These are phyloP conservation scores for Candida tetrigidarum DNA, from an alignment of 1,139 yeast genomes.

Conservation along the genomic window DNA sequence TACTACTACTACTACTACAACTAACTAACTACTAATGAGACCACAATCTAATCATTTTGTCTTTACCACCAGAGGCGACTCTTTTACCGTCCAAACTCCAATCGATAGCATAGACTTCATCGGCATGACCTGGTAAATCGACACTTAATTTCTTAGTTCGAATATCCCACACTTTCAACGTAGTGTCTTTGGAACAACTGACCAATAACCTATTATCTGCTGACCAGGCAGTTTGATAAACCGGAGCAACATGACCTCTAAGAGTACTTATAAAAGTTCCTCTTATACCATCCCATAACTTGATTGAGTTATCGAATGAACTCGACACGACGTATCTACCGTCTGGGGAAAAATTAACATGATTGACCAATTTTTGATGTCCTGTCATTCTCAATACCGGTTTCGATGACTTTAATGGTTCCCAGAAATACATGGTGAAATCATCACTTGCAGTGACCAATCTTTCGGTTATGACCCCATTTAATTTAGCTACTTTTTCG, in stretches of 20 bases:
- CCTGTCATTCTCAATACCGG: slow-evolving; percentile 96
- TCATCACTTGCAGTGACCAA: slow-evolving; percentile 97
- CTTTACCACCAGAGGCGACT: slow-evolving; percentile 97
- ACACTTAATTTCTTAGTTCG: slow-evolving; percentile 80
- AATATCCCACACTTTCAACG: slow-evolving; percentile 97
- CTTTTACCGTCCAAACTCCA: slow-evolving; percentile 96
- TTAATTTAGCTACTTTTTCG: slow-evolving; percentile 75
- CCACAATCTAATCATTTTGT: slow-evolving; percentile 93
- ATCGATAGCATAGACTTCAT: slow-evolving; percentile 96
- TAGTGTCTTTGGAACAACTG: slow-evolving; percentile 95
- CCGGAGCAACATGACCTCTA: slow-evolving; percentile 98
- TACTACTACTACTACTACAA: too few relatives aligned
- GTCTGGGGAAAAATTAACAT: slow-evolving; percentile 95
- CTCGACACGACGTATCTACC: slow-evolving; percentile 91
- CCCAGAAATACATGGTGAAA: slow-evolving; percentile 98
- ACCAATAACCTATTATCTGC: slow-evolving; percentile 91
- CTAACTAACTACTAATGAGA: too few relatives aligned
- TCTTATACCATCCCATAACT: slow-evolving; percentile 94
- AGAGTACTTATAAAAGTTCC: slow-evolving; percentile 91
- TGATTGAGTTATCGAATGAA: slow-evolving; percentile 93
- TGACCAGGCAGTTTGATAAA: slow-evolving; percentile 99
- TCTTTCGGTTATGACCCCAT: slow-evolving; percentile 74
- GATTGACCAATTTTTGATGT: slow-evolving; percentile 95
- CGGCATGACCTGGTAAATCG: slow-evolving; percentile 95
- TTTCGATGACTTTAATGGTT: slow-evolving; percentile 76